A percentile compares a stretch with the other conserved stretches of the same genome.
Evolutionary conservation across 768 basidiomycete genomes (phyloP).

Genomic region (Trametes sanguinea): DNA sequence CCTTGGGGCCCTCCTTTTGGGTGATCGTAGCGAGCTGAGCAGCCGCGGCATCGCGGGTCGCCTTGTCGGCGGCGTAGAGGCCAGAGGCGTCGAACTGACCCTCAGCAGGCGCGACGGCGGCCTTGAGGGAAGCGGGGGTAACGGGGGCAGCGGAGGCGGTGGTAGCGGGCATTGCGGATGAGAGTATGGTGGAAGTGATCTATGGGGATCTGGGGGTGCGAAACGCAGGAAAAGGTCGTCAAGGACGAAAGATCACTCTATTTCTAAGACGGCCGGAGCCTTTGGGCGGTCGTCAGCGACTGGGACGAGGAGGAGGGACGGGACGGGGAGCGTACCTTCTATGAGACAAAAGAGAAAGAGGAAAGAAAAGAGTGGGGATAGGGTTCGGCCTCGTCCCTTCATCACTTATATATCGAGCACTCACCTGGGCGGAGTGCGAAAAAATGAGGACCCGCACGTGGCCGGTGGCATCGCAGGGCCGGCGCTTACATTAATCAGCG

Average conservation of each 20-base stretch:
- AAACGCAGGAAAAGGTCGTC: conserved; percentile 43
- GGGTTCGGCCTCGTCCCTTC: conserved; percentile 26
- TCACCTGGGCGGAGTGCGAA: conserved; percentile 27
- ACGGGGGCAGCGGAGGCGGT: conserved; percentile 64
- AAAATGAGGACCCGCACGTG: conserved; percentile 30
- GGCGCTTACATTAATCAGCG: conserved; percentile 13
- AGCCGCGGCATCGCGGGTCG: conserved; percentile 71
- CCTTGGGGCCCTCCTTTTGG: conserved; percentile 83
- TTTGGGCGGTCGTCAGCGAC: conserved; percentile 29
- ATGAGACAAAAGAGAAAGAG: conserved; percentile 39
- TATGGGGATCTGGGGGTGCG: conserved; percentile 43
- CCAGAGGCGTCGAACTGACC: conserved; percentile 70
- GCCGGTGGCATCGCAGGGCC: conserved; percentile 2
- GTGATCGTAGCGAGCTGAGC: conserved; percentile 68
- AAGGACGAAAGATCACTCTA: conserved; percentile 71
- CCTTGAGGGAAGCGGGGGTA: conserved; percentile 73
- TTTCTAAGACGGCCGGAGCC: conserved; percentile 41
- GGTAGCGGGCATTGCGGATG: conserved; percentile 79
- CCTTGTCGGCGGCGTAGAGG: conserved; percentile 86
- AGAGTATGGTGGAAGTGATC: conserved; percentile 19
- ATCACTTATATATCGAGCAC: conserved; percentile 29
- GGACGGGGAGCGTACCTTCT: conserved; percentile 33
- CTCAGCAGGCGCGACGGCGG: conserved; percentile 51
- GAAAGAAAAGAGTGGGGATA: conserved; percentile 41
- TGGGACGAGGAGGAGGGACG: background rate